Base-by-base conservation (phyloP, 768 basidiomycete species). In the Calocera cornea region DNA sequence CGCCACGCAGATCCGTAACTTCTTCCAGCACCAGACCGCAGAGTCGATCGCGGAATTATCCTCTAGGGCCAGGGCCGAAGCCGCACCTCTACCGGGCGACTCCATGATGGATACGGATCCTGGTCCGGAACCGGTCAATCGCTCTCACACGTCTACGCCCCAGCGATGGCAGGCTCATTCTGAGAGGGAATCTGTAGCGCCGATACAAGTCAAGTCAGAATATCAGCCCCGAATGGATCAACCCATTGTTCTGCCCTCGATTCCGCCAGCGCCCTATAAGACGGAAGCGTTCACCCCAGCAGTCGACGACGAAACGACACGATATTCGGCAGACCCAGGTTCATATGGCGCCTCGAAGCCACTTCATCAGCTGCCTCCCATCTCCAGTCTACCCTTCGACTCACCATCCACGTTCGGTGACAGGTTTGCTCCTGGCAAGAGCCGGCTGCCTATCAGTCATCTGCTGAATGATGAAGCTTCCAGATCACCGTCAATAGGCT, bases 1-100 rank as follows among this genome's bases (percentile, higher is more conserved):
- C 0, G 72, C 75, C 33, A 68, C 74, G 34, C 79, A 79, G 68
- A 76, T 78, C 34, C 67, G 72, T 3, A 79, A 79, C 68, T 75
- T 73, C 67, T 70, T 71, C 33, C 64, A 69, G 33, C 72, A 71
- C 49, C 74, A 77, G 47, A 68, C 70, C 31, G 72, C 70, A 63
- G 75, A 75, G 44, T 47, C 24, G 44, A 17, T 47, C 3, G 44
- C 44, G 5, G 44, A 47, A 47, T 24, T 47, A 7, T 47, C 44
- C 3, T 47, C 44, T 7, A 17, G 44, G 19, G 44, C 44, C 44
- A 47, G 19, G 44, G 44, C 44, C 7, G 44, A 47, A 47, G 24
- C 24, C 3, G 24, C 44, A 8, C 44, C 44, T 3, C 44, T 47
- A 3, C 44, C 44, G 8, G 44, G 16, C 24, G 44, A 47, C 24